Conservation (phyloP, 2,329 filamentous ascomycete species). For the Alternaria brassicicola region DNA sequence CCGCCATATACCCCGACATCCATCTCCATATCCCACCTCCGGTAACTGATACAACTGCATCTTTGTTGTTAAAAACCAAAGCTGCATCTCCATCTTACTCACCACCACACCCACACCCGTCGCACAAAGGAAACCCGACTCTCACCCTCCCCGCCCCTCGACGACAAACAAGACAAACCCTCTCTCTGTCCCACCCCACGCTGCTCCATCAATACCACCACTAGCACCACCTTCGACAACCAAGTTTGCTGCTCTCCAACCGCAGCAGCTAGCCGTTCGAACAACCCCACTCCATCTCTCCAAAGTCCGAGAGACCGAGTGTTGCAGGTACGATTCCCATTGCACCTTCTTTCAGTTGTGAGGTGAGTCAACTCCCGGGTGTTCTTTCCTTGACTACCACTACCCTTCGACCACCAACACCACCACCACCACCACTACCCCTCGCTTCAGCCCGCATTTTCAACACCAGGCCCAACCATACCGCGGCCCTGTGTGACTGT, state of each 20-base stretch:
- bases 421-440: constrained; percentile 8
- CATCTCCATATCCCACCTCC: constrained; percentile 30
- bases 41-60: too few species aligned
- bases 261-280: constrained; percentile 19
- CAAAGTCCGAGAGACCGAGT: constrained; percentile 12
- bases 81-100: constrained; percentile 18
- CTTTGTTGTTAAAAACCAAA: constrained; percentile 9
- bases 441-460: constrained; percentile 23
- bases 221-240: constrained; percentile 1
- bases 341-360: constrained; percentile 20
- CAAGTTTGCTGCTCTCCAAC: constrained; percentile 27
- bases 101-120: constrained; percentile 11
- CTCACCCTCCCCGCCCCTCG: constrained; percentile 15
- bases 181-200: constrained; percentile 28
- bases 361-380: constrained; percentile 44
- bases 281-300: constrained; percentile 5
- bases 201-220: constrained; percentile 11
- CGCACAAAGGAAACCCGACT: background rate
- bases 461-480: constrained; percentile 31
- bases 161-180: constrained; percentile 35
- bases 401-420: background rate
- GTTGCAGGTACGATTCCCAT: constrained; percentile 12
- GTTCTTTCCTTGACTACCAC: constrained; percentile 17
- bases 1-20: constrained; percentile 41
- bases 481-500: constrained; percentile 41